Conservation (phyloP, 208 protist genomes). For the Lotmaria passim region DNA sequence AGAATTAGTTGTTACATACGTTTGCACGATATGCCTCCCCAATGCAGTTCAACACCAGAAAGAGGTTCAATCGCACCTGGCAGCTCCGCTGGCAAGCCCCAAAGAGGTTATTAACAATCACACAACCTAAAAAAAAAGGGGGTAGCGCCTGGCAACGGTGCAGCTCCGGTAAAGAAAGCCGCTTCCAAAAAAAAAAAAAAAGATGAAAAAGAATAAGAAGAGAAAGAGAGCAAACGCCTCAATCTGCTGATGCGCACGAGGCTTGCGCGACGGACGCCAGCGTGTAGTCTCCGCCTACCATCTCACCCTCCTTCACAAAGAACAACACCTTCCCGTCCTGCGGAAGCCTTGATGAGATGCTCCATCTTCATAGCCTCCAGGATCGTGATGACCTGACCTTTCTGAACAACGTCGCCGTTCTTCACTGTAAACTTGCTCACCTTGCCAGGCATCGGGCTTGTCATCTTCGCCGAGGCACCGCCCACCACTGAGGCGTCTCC, state of each 20-base stretch:
- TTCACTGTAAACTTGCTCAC: constrained; percentile 84
- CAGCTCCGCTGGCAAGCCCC: too few species aligned
- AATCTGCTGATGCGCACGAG: background rate
- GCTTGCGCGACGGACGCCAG: constrained; percentile 34
- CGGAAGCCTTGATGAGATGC: constrained; percentile 68
- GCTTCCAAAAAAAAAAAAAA: background rate
- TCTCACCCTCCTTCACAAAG: constrained; percentile 48
- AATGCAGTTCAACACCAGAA: too few species aligned
- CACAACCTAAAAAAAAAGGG: constrained; percentile 11
- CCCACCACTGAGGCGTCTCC: constrained; percentile 87
- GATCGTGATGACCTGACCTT: constrained; percentile 86
- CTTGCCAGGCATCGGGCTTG: constrained; percentile 93
- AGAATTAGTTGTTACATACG: too few species aligned
- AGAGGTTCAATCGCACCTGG: too few species aligned
- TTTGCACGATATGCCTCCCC: too few species aligned
- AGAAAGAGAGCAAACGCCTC: constrained; percentile 4
- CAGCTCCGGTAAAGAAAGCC: too few species aligned
- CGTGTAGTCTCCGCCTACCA: constrained; percentile 38
- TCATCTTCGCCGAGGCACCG: constrained; percentile 88
- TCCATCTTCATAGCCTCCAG: constrained; percentile 99
- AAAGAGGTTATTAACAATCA: too few species aligned
- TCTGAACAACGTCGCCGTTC: constrained; percentile 81
- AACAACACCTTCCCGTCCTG: constrained; percentile 57
- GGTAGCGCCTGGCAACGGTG: background rate
- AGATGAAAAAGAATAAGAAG: background rate